phyloP scores from a whole-genome alignment of 768 basidiomycete species.

The Sporobolomyces roseus region DNA sequence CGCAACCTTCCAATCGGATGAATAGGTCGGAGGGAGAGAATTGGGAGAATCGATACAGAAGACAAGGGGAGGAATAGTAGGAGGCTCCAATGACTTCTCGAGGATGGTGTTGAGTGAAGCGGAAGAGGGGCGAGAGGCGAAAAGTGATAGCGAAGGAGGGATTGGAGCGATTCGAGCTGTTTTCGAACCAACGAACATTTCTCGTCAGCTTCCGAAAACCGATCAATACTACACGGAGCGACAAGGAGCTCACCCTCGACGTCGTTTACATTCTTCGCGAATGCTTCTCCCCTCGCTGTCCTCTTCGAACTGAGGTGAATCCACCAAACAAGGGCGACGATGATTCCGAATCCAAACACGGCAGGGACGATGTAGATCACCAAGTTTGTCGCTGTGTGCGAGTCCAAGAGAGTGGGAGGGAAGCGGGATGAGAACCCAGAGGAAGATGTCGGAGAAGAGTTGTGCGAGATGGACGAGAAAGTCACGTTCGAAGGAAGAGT shows the following conservation, averaged over 20 bases:
- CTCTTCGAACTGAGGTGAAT: not conserved
- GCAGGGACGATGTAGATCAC: constrained; percentile 6
- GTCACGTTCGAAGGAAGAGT: not conserved
- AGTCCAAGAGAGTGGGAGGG: not conserved
- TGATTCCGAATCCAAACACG: not conserved
- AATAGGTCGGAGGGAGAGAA: not conserved
- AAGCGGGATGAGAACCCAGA: not conserved
- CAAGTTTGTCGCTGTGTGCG: not conserved
- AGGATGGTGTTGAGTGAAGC: not conserved
- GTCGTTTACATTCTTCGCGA: not conserved
- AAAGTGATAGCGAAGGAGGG: not conserved
- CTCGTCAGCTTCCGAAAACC: not conserved
- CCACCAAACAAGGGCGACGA: not conserved
- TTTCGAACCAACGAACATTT: not conserved
- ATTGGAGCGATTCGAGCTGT: not conserved
- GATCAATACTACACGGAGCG: no score
- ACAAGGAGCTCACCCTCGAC: constrained; percentile 1
- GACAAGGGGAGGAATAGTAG: no score
- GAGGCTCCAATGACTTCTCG: not conserved
- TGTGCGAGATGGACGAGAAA: not conserved
- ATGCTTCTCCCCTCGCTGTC: not conserved
- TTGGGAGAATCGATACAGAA: not conserved
- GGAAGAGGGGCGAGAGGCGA: not conserved
- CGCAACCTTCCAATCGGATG: not conserved
- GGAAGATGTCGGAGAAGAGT: not conserved